Conservation (phyloP, 257 asterid species). For the Fraxinus quadrangulata region DNA sequence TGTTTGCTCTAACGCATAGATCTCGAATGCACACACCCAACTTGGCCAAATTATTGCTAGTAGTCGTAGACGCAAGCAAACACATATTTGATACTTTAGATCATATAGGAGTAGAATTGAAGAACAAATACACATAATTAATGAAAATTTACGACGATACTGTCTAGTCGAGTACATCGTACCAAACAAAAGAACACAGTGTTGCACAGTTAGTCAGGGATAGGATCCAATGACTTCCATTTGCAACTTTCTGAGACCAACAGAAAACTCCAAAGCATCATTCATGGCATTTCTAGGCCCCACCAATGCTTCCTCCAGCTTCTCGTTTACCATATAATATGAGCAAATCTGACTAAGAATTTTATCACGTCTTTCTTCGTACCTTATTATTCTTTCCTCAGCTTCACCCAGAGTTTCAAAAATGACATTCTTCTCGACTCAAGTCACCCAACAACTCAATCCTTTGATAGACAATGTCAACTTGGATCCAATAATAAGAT, state of each 20-base stretch:
- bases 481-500: too few species aligned
- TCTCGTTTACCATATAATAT: not conserved
- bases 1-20: too few species aligned
- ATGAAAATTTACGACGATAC: too few species aligned
- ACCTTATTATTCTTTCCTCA: slow-evolving; percentile 28
- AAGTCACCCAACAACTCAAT: not conserved
- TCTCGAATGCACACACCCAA: too few species aligned
- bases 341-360: slow-evolving; percentile 23
- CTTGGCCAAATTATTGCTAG: too few species aligned
- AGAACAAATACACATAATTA: not conserved
- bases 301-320: slow-evolving; percentile 47
- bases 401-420: slow-evolving; percentile 34
- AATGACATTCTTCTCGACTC: not conserved
- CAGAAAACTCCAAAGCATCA: slow-evolving; percentile 35
- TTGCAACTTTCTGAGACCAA: slow-evolving; percentile 36
- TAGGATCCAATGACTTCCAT: slow-evolving; percentile 30
- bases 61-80: too few species aligned
- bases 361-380: slow-evolving; percentile 41
- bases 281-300: slow-evolving; percentile 44
- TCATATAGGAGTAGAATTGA: not conserved
- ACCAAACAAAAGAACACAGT: too few species aligned
- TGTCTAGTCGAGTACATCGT: too few species aligned
- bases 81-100: too few species aligned
- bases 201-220: slow-evolving; percentile 4
- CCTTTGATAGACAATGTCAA: too few species aligned